Base-by-base conservation (phyloP, 257 asterid species). In the Cynanchum wilfordii region DNA sequence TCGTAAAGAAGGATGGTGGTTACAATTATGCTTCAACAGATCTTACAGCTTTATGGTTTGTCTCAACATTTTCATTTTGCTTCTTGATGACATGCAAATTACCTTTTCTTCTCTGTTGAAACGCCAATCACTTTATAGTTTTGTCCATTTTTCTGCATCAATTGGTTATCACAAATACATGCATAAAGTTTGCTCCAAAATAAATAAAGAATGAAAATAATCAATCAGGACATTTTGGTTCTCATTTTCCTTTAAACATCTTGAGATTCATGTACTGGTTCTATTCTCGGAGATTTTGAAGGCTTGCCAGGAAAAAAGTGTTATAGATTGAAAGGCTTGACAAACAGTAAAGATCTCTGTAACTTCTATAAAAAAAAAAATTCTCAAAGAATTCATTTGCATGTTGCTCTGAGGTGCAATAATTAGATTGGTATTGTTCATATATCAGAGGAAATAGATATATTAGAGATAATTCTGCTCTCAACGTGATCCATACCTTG, bases 21-120 rank as follows among this genome's bases (percentile, higher is more conserved):
- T 94, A 50, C 82, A 94, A 91, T 81, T 94, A 94, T 77, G 95
- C 99, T 76, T 91, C 99, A 58, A 94, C 99, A 54, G 99, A 94
- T 81, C 95, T 94, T 77, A 73, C 97, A 45, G 96, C 97, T 68
- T 73, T 94, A 81, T 91, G 97, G 97, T 94, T 74, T 85, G 93
- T 78, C 78, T 63, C 45, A 51, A 29, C 54, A 60, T 74, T 76
- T 55, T 66, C 30, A 15, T 24, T 38, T n/a, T 65, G 60, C 73
- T 51, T 69, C 50, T 64, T 24, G 45, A 36, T n/a, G 45, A 25
- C 25, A n/a, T 24, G 40, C n/a, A 54, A 7, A 54, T 65, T 27
- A 27, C 29, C 16, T 66, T 72, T 45, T 73, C 44, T 69, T 29
- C 52, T 54, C 16, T 25, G 19, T 24, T 10, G 15, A 44, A 64